Evolutionary conservation across 768 basidiomycete species (phyloP), one percentile per base, ranked within the genome.

Genomic region (Collybiopsis confluens): DNA sequence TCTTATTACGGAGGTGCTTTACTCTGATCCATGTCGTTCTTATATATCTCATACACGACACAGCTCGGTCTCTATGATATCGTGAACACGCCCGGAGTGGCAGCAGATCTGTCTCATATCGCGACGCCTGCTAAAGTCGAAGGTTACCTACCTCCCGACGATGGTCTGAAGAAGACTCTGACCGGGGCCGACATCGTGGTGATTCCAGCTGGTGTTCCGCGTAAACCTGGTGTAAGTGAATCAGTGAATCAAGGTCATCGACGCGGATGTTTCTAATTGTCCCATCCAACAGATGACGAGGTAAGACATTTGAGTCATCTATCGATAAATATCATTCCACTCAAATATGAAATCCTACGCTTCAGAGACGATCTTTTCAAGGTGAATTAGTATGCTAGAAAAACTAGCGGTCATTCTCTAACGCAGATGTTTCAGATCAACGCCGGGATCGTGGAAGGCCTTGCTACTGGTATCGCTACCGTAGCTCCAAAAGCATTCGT

Each of bases 31-130:
- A 52, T 52, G 21, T 48, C 20, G 11, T 7, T 42, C 48, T 55
- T 30, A 47, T 21, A 28, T 23, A 5, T 2, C 16, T 26, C 49
- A 18, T 18, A n/a, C n/a, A n/a, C n/a, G n/a, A n/a, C n/a, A n/a
- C 62, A 94, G 88, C 87, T 98, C 47, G 75, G 83, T 49, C 83
- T 98, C 56, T 98, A 79, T 68, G 96, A 98, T 92, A 95, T 98
- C 72, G 92, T 95, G 64, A 90, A 92, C 70, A 89, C 94, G n/a
- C 92, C 92, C 15, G 96, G 96, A 65, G 96, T 99, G 58, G 93
- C 94, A 33, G 91, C 86, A 55, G 96, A 99, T 75, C 78, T 98
- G 55, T 88, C 90, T 54, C 96, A 98, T 70, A 95, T 98, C 71
- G 79, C 90, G 49, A 95, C 94, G 35, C 84, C 88, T 10, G 85